Conservation (phyloP, 306 rosid species). For the Quercus glauca region DNA sequence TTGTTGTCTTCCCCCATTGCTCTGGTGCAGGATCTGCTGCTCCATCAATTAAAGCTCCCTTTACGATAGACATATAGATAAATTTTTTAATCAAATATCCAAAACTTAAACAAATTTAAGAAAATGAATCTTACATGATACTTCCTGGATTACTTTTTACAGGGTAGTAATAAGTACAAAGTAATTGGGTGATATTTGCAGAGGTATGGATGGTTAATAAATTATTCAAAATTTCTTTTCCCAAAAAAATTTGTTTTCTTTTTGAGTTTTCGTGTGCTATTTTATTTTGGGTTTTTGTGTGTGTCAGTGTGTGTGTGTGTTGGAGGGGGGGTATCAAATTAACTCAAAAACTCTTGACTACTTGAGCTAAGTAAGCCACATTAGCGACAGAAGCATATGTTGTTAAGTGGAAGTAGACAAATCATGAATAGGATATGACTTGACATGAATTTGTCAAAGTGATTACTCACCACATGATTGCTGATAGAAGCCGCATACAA, state of each 20-base stretch:
- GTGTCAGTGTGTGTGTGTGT: too few relatives aligned
- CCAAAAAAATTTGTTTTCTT: neutral
- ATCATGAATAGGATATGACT: neutral
- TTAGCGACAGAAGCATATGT: neutral
- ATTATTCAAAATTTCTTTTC: neutral
- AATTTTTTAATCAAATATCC: neutral
- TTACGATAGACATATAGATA: slow-evolving; percentile 18
- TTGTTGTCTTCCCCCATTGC: slow-evolving; percentile 93
- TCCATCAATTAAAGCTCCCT: slow-evolving; percentile 92
- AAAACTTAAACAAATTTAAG: neutral
- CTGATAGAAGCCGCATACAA: slow-evolving; percentile 79
- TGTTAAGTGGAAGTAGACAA: neutral
- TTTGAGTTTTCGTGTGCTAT: too few relatives aligned
- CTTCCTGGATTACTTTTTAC: neutral
- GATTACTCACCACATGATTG: slow-evolving; percentile 76
- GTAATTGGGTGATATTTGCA: neutral
- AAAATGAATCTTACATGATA: neutral
- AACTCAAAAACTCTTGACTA: neutral
- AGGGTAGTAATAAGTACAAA: neutral
- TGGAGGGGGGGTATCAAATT: neutral
- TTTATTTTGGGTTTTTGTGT: too few relatives aligned
- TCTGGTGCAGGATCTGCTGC: slow-evolving; percentile 98
- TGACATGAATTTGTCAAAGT: neutral
- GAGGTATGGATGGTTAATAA: neutral
- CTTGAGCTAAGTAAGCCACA: neutral